Conservation (phyloP, 1,284 basidiomycete genomes). For the Naganishia liquefaciens region DNA sequence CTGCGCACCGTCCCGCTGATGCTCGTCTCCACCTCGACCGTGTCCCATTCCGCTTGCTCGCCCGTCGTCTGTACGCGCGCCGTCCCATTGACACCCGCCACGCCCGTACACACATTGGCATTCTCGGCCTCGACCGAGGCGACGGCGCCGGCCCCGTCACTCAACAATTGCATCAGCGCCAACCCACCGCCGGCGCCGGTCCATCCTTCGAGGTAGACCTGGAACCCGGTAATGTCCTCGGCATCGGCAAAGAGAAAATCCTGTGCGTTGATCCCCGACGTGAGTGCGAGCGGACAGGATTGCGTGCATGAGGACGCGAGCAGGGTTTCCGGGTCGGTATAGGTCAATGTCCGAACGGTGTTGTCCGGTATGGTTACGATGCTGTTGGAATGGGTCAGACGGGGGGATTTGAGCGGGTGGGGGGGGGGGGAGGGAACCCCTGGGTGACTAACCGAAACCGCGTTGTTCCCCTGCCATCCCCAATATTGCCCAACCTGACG, state of each 20-base stretch:
- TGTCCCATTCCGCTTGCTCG: slow-evolving; percentile 67
- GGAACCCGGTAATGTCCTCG: slow-evolving; percentile 62
- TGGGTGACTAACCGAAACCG: slow-evolving; percentile 69
- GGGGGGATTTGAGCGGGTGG: neutral
- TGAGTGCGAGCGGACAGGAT: slow-evolving; percentile 71
- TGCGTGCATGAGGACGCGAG: slow-evolving; percentile 70
- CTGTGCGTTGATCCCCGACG: slow-evolving; percentile 63
- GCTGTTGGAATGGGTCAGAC: slow-evolving; percentile 55
- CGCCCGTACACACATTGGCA: slow-evolving; percentile 68
- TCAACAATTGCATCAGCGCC: slow-evolving; percentile 84
- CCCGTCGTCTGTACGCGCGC: slow-evolving; percentile 70
- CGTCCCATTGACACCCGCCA: slow-evolving; percentile 57
- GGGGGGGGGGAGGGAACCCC: neutral
- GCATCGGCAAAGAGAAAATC: slow-evolving; percentile 73
- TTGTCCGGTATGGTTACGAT: slow-evolving; percentile 87
- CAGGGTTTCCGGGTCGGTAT: slow-evolving; percentile 72
- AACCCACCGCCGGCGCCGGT: slow-evolving; percentile 77
- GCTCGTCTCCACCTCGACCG: slow-evolving; percentile 64
- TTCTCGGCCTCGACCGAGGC: slow-evolving; percentile 60
- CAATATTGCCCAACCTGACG: slow-evolving; percentile 86
- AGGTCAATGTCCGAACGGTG: slow-evolving; percentile 70
- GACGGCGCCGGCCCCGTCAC: slow-evolving; percentile 62
- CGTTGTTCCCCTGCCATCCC: slow-evolving; percentile 73
- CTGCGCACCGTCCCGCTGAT: slow-evolving; percentile 77
- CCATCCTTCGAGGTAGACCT: slow-evolving; percentile 76